These are phyloP conservation scores for Saturnispora ahearnii DNA, from an alignment of 805 yeast species.

Conservation along the genomic window DNA sequence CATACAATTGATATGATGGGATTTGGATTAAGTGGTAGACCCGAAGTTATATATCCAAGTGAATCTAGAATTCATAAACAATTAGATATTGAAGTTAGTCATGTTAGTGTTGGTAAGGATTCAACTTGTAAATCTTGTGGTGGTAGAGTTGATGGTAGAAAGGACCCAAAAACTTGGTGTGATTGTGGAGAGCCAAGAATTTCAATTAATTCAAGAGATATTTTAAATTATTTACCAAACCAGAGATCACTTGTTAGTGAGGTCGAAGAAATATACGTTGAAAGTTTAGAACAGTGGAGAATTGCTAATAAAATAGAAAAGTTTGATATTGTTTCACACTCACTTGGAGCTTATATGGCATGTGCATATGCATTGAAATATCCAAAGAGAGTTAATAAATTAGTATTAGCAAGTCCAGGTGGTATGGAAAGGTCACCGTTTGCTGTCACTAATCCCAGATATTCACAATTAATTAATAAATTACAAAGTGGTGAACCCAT, in stretches of 20 bases:
- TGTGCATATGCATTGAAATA: slow-evolving; percentile 52
- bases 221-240: slow-evolving; percentile 20
- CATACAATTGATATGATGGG: slow-evolving; percentile 44
- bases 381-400: slow-evolving; percentile 43
- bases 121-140: slow-evolving; percentile 10
- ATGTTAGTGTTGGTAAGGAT: slow-evolving; percentile 9
- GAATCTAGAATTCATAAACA: slow-evolving; percentile 20
- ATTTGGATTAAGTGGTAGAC: slow-evolving; percentile 47
- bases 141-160: slow-evolving; percentile 13
- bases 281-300: slow-evolving; percentile 62
- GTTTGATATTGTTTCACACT: slow-evolving; percentile 64
- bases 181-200: slow-evolving; percentile 2
- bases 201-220: slow-evolving; percentile 5
- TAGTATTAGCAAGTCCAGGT: slow-evolving; percentile 64
- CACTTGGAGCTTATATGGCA: slow-evolving; percentile 71
- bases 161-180: slow-evolving; percentile 6
- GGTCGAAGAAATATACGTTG: slow-evolving; percentile 49
- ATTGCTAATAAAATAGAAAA: slow-evolving; percentile 35
- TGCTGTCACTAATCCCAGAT: slow-evolving; percentile 40
- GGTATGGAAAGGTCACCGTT: slow-evolving; percentile 67
- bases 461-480: slow-evolving; percentile 8
- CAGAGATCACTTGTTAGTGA: slow-evolving; percentile 33
- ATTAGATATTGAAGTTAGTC: slow-evolving; percentile 20
- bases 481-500: slow-evolving; percentile 7
- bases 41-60: slow-evolving; percentile 22